Conservation (phyloP, 306 rosid species). For the Cucumis cinereus region DNA sequence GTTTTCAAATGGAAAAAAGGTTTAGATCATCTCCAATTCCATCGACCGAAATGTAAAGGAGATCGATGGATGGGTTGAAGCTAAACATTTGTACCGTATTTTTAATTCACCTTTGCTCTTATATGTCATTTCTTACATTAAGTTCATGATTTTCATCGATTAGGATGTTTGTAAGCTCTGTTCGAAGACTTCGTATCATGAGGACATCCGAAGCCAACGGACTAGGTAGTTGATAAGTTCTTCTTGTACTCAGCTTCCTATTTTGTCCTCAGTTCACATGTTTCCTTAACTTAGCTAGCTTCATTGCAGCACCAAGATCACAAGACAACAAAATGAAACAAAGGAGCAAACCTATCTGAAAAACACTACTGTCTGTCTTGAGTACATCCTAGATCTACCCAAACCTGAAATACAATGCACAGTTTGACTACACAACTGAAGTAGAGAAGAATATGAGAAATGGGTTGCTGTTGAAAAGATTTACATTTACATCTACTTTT, state of each 20-base stretch:
- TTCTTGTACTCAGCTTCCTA: not conserved
- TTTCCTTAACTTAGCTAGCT: not conserved
- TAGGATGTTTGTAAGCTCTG: slow-evolving; percentile 54
- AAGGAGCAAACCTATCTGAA: slow-evolving; percentile 38
- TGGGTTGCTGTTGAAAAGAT: slow-evolving; percentile 4
- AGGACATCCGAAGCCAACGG: slow-evolving; percentile 55
- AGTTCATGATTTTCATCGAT: not conserved
- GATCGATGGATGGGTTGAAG: not conserved
- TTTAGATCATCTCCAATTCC: not conserved
- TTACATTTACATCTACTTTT: not conserved
- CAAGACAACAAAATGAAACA: slow-evolving; percentile 35
- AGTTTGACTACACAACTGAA: slow-evolving; percentile 3
- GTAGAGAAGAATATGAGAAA: slow-evolving; percentile 1
- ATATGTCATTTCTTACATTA: not conserved
- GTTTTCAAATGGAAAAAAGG: not conserved
- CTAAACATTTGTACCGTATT: not conserved
- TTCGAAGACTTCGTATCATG: slow-evolving; percentile 67
- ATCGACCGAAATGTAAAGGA: not conserved
- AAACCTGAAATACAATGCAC: not conserved
- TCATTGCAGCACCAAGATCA: slow-evolving; percentile 32
- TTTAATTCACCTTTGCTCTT: not conserved
- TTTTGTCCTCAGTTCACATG: not conserved
- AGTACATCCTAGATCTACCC: not conserved
- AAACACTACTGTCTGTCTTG: not conserved
- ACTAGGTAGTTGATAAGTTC: slow-evolving; percentile 25